A percentile compares a stretch with the other conserved stretches of the same genome.
Evolutionary conservation across 2,329 filamentous ascomycete species (phyloP).

Genomic region (Talaromyces sp.): DNA sequence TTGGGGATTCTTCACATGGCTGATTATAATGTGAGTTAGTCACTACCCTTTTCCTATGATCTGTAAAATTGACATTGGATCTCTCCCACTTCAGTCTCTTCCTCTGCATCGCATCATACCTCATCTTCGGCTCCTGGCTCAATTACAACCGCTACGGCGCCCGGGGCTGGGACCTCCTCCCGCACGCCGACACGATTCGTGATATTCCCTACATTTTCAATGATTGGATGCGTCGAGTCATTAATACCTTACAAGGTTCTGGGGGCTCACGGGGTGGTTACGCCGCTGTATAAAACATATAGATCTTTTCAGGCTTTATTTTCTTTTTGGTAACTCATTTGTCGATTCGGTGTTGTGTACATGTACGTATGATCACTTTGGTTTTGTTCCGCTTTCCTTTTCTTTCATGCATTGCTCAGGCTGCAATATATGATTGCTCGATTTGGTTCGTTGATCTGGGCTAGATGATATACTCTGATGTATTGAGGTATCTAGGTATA

Average conservation of each 20-base stretch:
- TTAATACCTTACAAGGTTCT: constrained; percentile 77
- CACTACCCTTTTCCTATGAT: neutral
- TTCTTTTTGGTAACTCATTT: neutral
- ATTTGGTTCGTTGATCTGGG: neutral
- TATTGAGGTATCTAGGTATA: neutral
- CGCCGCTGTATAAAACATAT: constrained; percentile 67
- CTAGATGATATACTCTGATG: neutral
- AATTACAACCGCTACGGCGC: constrained; percentile 98
- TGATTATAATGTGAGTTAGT: constrained; percentile 81
- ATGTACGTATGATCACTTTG: constrained; percentile 1
- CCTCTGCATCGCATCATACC: constrained; percentile 76
- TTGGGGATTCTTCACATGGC: constrained; percentile 98
- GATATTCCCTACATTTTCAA: constrained; percentile 89
- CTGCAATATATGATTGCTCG: neutral
- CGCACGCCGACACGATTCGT: constrained; percentile 85
- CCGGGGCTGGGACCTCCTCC: constrained; percentile 88
- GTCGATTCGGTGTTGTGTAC: neutral
- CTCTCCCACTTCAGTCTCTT: constrained; percentile 65
- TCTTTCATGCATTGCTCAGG: too few relatives aligned
- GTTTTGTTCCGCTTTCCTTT: neutral
- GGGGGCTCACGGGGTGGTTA: constrained; percentile 79
- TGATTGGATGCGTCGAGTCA: constrained; percentile 74
- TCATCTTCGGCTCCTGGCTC: constrained; percentile 97
- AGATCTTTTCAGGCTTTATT: constrained; percentile 12
- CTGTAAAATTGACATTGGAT: too few relatives aligned